A percentile compares a stretch with the other conserved stretches of the same genome.
phyloP scores from a whole-genome alignment of 1,139 yeast genomes.

The Hemisphaericaspora lyxosophila region DNA sequence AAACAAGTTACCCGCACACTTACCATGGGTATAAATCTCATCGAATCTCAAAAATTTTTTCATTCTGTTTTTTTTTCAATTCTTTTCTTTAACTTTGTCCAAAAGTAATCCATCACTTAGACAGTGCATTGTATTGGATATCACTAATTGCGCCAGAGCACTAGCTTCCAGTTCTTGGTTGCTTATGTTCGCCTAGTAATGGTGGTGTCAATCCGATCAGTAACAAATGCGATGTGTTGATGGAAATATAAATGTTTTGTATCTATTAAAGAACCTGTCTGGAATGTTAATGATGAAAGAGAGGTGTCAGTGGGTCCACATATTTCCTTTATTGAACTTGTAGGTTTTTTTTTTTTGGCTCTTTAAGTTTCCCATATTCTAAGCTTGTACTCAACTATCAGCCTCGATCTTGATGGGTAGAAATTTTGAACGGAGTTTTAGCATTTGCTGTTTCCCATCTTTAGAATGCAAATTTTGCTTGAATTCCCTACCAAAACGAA shows the following conservation, averaged over 20 bases:
- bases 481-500: no score
- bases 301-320: conserved; percentile 56
- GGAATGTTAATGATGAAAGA: conserved; percentile 46
- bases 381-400: no score
- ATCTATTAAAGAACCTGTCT: conserved; percentile 53
- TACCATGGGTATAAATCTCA: not conserved
- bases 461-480: no score
- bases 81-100: conserved; percentile 44
- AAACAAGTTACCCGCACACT: conserved; percentile 6
- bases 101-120: conserved; percentile 54
- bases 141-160: conserved; percentile 8
- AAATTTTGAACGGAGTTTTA: no score
- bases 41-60: conserved; percentile 4
- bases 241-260: conserved; percentile 37
- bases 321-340: conserved; percentile 17
- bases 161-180: conserved; percentile 25
- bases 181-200: conserved; percentile 8
- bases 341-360: not conserved
- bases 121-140: conserved; percentile 47
- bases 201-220: conserved; percentile 19
- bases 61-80: conserved; percentile 7
- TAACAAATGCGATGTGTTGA: conserved; percentile 45
- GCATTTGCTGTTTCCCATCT: no score
- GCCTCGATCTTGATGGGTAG: no score
- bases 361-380: no score